Evolutionary conservation across 352 stramenopile genomes (phyloP).

Genomic region (Globisporangium alternatum): DNA sequence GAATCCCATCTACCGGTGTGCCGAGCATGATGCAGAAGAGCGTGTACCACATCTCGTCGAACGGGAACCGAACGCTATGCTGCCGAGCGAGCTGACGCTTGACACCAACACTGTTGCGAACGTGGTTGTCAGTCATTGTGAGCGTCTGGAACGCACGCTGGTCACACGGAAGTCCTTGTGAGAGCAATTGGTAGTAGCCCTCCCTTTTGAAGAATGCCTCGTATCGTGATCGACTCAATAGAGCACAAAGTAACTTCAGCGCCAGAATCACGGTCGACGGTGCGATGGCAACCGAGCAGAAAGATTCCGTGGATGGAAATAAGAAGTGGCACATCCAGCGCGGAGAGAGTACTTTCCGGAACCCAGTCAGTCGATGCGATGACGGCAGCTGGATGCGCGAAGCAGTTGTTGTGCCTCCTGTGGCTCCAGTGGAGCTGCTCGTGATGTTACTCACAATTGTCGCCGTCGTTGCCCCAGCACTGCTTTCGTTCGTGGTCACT

Average conservation of each 20-base stretch:
- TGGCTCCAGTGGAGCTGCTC: not conserved
- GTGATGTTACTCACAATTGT: conserved; percentile 11
- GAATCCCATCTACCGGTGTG: conserved; percentile 54
- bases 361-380: conserved; percentile 43
- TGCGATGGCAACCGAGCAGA: conserved; percentile 22
- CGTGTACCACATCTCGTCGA: conserved; percentile 69
- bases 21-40: conserved; percentile 66
- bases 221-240: conserved; percentile 48
- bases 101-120: not conserved
- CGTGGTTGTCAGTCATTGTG: not conserved
- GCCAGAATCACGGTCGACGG: conserved; percentile 53
- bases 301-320: conserved; percentile 25
- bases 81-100: too few relatives aligned
- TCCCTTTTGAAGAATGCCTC: conserved; percentile 61
- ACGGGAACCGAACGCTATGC: conserved; percentile 34
- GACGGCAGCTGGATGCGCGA: conserved; percentile 49
- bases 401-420: conserved; percentile 9
- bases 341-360: conserved; percentile 56
- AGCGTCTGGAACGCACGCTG: conserved; percentile 15
- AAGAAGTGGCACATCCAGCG: conserved; percentile 70
- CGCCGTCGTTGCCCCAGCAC: not conserved
- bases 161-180: conserved; percentile 54
- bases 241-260: conserved; percentile 41
- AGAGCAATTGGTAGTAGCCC: conserved; percentile 63
- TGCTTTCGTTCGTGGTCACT: conserved; percentile 13